Evolutionary conservation across 2,329 filamentous ascomycete species (phyloP), one percentile per base, ranked within the genome.

Genomic region (Sporothrix pseudoabietina): DNA sequence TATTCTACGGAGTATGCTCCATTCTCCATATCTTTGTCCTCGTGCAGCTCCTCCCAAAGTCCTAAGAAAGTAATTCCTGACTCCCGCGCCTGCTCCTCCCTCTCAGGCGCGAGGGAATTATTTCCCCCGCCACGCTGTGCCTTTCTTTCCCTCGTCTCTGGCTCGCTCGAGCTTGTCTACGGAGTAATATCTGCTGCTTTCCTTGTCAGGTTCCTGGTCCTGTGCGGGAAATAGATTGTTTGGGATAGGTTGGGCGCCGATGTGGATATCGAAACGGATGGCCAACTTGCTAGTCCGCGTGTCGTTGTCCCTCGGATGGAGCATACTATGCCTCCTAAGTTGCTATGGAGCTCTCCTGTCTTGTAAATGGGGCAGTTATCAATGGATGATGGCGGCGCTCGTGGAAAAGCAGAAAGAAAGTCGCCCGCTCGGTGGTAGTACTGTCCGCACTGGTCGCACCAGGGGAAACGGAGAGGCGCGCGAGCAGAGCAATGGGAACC

Each of bases 141-240:
- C 30, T 54, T 6, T n/a, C 39, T 16, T 47, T 66, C 61, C 39
- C 39, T 66, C 39, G n/a, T 44, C 61, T 47, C 61, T 66, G 61
- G 39, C 39, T 66, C 39, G 61, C 61, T 47, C 39, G 22, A 66
- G 39, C 39, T 19, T 30, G 61, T 10, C 39, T 26, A n/a, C n/a
- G n/a, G n/a, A n/a, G n/a, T n/a, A n/a, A 39, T 39, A 12, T 22
- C 32, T 70, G 30, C 44, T 12, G 9, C 10, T 61, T 39, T 41
- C 19, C 35, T 12, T 63, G 35, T 41, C 59, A 41, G 19, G 44
- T 12, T 3, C 6, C 59, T 22, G 19, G 44, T 12, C 2, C 6
- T 26, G 44, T 74, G 73, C 66, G 73, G 73, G 59, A 72, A 74
- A 74, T 74, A 73, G 44, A 63, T 55, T 32, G 52, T 49, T 69